Evolutionary conservation across 495 filamentous ascomycete species (phyloP), one percentile per base, ranked within the genome.

Genomic region (Chaetomidium leptoderma): DNA sequence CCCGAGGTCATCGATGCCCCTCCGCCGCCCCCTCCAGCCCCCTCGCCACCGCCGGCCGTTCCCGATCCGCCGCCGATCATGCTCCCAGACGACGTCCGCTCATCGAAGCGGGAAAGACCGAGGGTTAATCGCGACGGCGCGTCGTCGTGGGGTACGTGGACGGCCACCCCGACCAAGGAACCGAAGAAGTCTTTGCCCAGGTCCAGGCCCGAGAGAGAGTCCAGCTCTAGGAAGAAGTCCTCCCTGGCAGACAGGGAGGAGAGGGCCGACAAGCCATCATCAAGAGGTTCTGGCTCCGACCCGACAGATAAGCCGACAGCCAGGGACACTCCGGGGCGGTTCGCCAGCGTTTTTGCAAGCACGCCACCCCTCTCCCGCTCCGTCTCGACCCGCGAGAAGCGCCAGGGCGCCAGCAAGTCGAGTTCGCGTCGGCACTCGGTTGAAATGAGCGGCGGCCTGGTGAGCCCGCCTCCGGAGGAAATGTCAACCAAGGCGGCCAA

Each of bases 401-500:
- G 77, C 17, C 61, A 61, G 44, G 53, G 61, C 58, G 43, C 64
- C 53, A 49, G 68, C 35, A 75, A 74, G 55, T 70, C 72, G 56
- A 73, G 74, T 46, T 79, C 79, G 33, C 76, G 80, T 16, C 74
- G 76, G 16, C 68, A 75, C 19, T 81, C 78, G 6, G 67, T 76
- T 9, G 74, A 77, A 13, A 72, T 79, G 60, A 62, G 61, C 23
- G 66, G 65, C 33, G 79, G 73, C 19, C 63, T 81, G 21, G 66
- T 68, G 27, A 81, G 74, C 16, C 77, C 78, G 4, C 80, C 79
- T 0, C 76, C 78, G 1, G 73, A 78, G 33, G 73, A 73, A 16
- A 78, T 81, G 68, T 71, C 73, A 4, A 65, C 74, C 6, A 83
- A 81, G 63, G 80, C 80, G n/a, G 78, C 78, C 35, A 81, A 72